Conservation (phyloP, 2,329 filamentous ascomycete genomes). For the Septoria petroselini region DNA sequence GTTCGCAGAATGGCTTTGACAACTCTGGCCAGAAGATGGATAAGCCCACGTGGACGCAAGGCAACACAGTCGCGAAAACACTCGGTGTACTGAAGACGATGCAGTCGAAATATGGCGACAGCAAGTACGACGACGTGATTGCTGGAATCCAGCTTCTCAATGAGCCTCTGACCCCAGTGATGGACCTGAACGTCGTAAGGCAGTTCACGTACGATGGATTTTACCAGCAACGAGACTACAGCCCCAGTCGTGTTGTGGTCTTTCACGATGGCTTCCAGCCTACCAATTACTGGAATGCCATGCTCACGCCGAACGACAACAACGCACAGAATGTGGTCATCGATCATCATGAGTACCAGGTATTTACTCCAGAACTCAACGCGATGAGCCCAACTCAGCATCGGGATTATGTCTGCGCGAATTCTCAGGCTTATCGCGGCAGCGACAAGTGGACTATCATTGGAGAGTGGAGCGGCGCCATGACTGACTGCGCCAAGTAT, state of each 20-base stretch:
- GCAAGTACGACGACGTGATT: slow-evolving; percentile 57
- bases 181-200: slow-evolving; percentile 47
- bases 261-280: slow-evolving; percentile 57
- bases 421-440: slow-evolving; percentile 48
- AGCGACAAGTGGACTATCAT: slow-evolving; percentile 65
- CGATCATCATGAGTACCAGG: slow-evolving; percentile 68
- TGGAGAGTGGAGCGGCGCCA: slow-evolving; percentile 66
- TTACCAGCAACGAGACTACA: slow-evolving; percentile 39
- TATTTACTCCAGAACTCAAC: slow-evolving; percentile 55
- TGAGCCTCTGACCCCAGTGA: slow-evolving; percentile 52
- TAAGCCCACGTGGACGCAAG: slow-evolving; percentile 46
- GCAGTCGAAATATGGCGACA: slow-evolving; percentile 55
- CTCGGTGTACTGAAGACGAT: slow-evolving; percentile 58
- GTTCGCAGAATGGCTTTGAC: slow-evolving; percentile 61
- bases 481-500: slow-evolving; percentile 58
- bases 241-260: slow-evolving; percentile 47
- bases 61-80: slow-evolving; percentile 50
- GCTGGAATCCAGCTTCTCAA: slow-evolving; percentile 58
- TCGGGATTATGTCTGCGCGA: slow-evolving; percentile 55
- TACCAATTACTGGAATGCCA: slow-evolving; percentile 59
- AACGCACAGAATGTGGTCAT: slow-evolving; percentile 56
- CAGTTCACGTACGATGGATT: slow-evolving; percentile 57
- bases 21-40: slow-evolving; percentile 55
- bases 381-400: slow-evolving; percentile 53
- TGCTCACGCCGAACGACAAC: slow-evolving; percentile 52